Percentiles rank a stretch among this genome's conserved stretches.
These are phyloP conservation scores for Chondrus crispus DNA, from an alignment of 23 red algal species.

Conservation along the genomic window DNA sequence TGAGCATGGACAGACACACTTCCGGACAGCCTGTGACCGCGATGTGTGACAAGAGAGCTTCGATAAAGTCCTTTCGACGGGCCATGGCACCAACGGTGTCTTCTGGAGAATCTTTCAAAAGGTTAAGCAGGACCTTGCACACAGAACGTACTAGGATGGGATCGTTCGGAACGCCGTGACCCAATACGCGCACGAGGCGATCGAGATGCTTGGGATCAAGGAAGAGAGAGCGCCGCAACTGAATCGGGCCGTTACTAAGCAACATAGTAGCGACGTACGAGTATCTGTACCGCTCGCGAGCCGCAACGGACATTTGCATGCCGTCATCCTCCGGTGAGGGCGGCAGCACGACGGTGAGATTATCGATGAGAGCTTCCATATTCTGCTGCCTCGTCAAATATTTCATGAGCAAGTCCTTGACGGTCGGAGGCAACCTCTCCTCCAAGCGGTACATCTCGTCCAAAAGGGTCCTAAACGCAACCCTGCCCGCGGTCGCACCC, in stretches of 20 bases:
- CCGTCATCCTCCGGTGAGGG: constrained; percentile 38
- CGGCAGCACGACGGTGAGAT: constrained; percentile 47
- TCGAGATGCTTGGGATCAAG: constrained; percentile 63
- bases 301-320: constrained; percentile 17
- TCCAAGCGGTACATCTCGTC: constrained; percentile 73
- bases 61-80: constrained; percentile 50
- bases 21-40: constrained; percentile 61
- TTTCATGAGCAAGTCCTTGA: constrained; percentile 67
- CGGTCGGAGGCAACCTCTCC: constrained; percentile 46
- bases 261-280: constrained; percentile 66
- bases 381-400: constrained; percentile 49
- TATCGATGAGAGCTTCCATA: constrained; percentile 58
- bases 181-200: constrained; percentile 48
- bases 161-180: constrained; percentile 50
- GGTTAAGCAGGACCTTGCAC: constrained; percentile 55
- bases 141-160: constrained; percentile 69
- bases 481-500: constrained; percentile 35
- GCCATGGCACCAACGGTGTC: constrained; percentile 63
- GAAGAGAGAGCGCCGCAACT: constrained; percentile 60
- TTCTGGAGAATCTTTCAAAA: constrained; percentile 66
- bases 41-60: constrained; percentile 56
- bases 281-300: constrained; percentile 65
- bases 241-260: constrained; percentile 69
- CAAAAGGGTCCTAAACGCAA: constrained; percentile 25
- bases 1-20: constrained; percentile 66